phyloP scores from a whole-genome alignment of 1,284 basidiomycete genomes.

The Leccinum fuscescens region DNA sequence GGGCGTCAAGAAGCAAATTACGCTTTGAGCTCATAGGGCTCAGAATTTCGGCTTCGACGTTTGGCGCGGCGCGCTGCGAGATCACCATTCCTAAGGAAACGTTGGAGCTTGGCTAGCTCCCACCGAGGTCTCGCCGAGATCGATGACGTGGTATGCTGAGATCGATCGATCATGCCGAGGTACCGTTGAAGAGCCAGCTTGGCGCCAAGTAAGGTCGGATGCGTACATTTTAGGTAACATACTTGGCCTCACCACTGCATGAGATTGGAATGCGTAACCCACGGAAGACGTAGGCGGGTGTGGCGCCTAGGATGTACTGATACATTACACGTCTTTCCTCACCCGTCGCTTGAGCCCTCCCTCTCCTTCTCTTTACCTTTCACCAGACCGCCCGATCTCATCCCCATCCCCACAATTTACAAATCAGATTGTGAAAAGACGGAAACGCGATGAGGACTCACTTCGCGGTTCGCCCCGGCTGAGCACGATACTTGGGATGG shows the following conservation, averaged over 20 bases:
- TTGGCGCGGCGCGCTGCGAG: background rate
- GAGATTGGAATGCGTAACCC: too few relatives aligned
- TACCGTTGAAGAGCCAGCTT: too few relatives aligned
- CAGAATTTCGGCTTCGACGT: background rate
- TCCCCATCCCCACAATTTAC: background rate
- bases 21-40: conserved; percentile 7
- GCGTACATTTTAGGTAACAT: background rate
- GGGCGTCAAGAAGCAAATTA: conserved; percentile 1
- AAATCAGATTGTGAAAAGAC: background rate
- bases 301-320: background rate
- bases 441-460: too few relatives aligned
- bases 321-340: background rate
- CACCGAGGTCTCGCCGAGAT: background rate
- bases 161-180: background rate
- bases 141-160: background rate
- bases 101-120: background rate
- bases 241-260: too few relatives aligned
- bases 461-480: conserved; percentile 55
- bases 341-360: background rate
- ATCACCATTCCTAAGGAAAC: background rate
- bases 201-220: too few relatives aligned
- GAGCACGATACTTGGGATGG: conserved; percentile 84
- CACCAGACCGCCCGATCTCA: background rate
- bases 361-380: conserved; percentile 18
- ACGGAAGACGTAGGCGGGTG: too few relatives aligned